phyloP scores from a whole-genome alignment of 306 rosid species.

The Cicer bijugum region DNA sequence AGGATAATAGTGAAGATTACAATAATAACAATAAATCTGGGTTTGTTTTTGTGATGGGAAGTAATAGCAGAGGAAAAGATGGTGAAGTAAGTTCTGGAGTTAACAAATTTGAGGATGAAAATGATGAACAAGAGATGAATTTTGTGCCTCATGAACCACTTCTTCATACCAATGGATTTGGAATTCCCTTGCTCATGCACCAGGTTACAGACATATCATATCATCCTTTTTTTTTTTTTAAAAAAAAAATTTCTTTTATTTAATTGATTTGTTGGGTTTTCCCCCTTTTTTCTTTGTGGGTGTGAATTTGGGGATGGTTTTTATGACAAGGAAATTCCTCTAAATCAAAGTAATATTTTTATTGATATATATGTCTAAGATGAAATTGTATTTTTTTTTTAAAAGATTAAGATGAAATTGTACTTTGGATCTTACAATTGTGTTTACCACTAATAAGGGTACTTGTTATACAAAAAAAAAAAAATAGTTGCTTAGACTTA shows the following conservation, averaged over 20 bases:
- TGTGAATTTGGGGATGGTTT: not conserved
- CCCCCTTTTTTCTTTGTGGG: not conserved
- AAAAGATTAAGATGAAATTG: too few species aligned
- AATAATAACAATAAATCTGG: constrained; percentile 18
- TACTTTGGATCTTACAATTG: too few species aligned
- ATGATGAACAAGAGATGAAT: constrained; percentile 48
- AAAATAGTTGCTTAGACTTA: too few species aligned
- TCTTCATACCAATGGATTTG: constrained; percentile 11
- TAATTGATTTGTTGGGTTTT: not conserved
- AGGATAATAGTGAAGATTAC: constrained; percentile 13
- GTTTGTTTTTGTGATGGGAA: constrained; percentile 56
- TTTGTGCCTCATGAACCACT: constrained; percentile 34
- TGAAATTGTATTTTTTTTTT: too few species aligned
- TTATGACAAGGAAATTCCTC: too few species aligned
- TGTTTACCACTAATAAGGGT: too few species aligned
- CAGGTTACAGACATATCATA: constrained; percentile 52
- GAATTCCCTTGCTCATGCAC: constrained; percentile 36
- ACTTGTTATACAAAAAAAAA: too few species aligned
- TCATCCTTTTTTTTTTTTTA: not conserved
- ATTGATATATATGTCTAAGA: too few species aligned
- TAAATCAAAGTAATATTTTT: too few species aligned
- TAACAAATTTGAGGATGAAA: constrained; percentile 44
- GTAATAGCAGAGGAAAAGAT: constrained; percentile 47
- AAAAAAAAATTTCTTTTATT: not conserved
- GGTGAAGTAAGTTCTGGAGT: constrained; percentile 60